Conservation (phyloP, 2,329 filamentous ascomycete species). For the Onygena corvina region DNA sequence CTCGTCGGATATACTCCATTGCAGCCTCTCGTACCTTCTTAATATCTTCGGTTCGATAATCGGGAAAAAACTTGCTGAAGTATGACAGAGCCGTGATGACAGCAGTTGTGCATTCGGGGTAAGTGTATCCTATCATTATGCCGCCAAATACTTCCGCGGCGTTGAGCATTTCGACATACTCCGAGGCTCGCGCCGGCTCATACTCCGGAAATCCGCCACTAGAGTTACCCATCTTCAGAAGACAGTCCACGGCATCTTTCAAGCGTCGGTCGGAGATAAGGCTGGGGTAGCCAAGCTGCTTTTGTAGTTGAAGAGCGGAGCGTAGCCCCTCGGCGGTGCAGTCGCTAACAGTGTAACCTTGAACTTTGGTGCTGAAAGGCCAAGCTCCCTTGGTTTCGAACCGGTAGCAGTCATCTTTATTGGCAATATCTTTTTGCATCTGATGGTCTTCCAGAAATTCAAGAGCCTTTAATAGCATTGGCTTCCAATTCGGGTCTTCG, state of each 20-base stretch:
- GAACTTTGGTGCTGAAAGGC: slow-evolving; percentile 85
- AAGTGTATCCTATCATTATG: slow-evolving; percentile 99
- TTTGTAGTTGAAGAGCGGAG: slow-evolving; percentile 71
- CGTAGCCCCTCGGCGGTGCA: slow-evolving; percentile 88
- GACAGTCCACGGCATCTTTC: slow-evolving; percentile 77
- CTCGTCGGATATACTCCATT: slow-evolving; percentile 67
- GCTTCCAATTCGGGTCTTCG: slow-evolving; percentile 61
- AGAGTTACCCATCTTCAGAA: slow-evolving; percentile 80
- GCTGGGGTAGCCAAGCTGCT: slow-evolving; percentile 59
- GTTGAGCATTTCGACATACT: slow-evolving; percentile 73
- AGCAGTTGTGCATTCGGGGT: slow-evolving; percentile 93
- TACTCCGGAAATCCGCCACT: slow-evolving; percentile 85
- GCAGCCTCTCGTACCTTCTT: slow-evolving; percentile 58
- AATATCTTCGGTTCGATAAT: slow-evolving; percentile 69
- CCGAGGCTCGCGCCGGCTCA: slow-evolving; percentile 66
- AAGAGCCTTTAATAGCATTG: slow-evolving; percentile 72
- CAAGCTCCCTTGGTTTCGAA: slow-evolving; percentile 87
- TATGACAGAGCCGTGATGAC: slow-evolving; percentile 76
- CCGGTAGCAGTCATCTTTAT: slow-evolving; percentile 72
- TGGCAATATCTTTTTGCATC: slow-evolving; percentile 66
- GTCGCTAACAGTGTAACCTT: slow-evolving; percentile 92
- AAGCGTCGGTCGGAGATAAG: slow-evolving; percentile 66
- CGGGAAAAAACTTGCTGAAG: slow-evolving; percentile 69
- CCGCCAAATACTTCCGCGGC: slow-evolving; percentile 91
- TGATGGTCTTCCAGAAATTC: slow-evolving; percentile 84